Percentiles rank a stretch among this genome's conserved stretches.
phyloP scores from a whole-genome alignment of 768 basidiomycete species.

The Amanita muscaria region DNA sequence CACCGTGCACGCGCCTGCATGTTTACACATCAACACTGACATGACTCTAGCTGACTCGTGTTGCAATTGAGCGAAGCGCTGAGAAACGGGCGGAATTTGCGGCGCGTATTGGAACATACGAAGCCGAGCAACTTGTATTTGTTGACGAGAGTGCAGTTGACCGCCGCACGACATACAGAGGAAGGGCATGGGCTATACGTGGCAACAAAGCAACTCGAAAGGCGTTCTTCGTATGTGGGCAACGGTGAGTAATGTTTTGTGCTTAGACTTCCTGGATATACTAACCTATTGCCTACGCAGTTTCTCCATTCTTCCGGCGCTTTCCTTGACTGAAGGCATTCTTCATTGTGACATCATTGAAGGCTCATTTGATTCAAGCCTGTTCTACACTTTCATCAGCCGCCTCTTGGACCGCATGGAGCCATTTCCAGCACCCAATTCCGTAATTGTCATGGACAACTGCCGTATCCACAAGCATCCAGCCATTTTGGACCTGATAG shows the following conservation, averaged over 20 bases:
- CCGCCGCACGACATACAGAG: conserved; percentile 15
- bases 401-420: background rate
- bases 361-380: background rate
- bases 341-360: conserved; percentile 1
- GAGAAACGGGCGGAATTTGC: conserved; percentile 9
- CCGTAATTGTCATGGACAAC: conserved; percentile 4
- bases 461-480: conserved; percentile 1
- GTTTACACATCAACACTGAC: background rate
- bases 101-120: conserved; percentile 12
- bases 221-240: conserved; percentile 2
- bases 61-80: conserved; percentile 15
- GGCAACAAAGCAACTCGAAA: conserved; percentile 8
- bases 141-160: conserved; percentile 25
- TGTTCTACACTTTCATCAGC: background rate
- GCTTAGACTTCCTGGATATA: conserved; percentile 1
- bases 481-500: background rate
- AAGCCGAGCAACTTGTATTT: conserved; percentile 21
- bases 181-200: conserved; percentile 18
- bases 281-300: background rate
- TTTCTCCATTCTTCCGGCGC: conserved; percentile 1
- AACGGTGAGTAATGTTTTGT: background rate
- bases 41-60: conserved; percentile 6
- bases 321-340: conserved; percentile 1
- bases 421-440: conserved; percentile 1
- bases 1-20: background rate